Percentiles rank a stretch among this genome's conserved stretches.
These are phyloP conservation scores for Fusarium equiseti DNA, from an alignment of 2,329 filamentous ascomycete genomes.

Conservation along the genomic window DNA sequence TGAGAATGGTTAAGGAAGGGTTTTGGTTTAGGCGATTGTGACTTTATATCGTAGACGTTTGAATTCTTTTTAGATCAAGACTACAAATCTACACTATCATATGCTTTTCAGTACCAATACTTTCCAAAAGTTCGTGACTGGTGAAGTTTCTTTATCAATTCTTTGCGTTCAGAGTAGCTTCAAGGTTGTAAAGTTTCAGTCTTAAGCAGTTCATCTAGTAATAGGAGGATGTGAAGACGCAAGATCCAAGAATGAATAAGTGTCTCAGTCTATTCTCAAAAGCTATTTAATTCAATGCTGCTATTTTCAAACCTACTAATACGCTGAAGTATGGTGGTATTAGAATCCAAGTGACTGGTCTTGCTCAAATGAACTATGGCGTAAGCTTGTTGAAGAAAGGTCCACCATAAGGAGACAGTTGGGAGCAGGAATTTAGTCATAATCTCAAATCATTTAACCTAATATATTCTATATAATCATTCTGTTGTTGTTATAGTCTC, in stretches of 20 bases:
- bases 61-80: neutral
- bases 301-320: no score
- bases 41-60: neutral
- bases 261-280: no score
- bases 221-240: neutral
- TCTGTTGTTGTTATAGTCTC: accelerated
- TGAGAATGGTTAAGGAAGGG: neutral
- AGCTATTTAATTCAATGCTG: no score
- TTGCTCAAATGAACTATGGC: neutral
- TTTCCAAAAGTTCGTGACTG: neutral
- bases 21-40: neutral
- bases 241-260: neutral
- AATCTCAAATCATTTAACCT: neutral
- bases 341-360: accelerated
- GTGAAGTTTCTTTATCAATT: neutral
- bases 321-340: no score
- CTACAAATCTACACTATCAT: neutral
- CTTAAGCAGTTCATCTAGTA: no score
- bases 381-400: neutral
- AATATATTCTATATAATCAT: neutral
- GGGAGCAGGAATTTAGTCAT: neutral
- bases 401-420: neutral
- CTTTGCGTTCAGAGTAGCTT: no score
- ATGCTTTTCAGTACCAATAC: neutral
- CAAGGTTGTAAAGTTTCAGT: no score